These are phyloP conservation scores for Warburgia ugandensis DNA, from an alignment of 164 flowering plant genomes.

Conservation along the genomic window DNA sequence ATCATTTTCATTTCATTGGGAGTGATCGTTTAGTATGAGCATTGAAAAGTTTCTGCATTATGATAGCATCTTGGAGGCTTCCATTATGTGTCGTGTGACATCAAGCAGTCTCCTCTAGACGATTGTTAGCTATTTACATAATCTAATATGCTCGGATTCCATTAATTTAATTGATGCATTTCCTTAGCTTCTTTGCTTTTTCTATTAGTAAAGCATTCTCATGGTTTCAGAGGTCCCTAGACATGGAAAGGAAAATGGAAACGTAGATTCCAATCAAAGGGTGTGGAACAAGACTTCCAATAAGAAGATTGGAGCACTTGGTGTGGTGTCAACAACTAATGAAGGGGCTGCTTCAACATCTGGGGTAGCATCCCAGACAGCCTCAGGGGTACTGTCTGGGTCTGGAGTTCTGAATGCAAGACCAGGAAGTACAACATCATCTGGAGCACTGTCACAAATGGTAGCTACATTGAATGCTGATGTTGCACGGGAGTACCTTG, in stretches of 20 bases:
- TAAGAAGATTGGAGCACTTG: conserved; percentile 43
- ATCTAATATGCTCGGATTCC: no score
- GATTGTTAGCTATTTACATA: no score
- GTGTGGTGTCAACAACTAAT: conserved; percentile 15
- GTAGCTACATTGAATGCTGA: conserved; percentile 87
- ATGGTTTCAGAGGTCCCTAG: conserved; percentile 83
- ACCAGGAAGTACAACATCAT: conserved; percentile 93
- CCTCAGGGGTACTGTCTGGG: conserved; percentile 94
- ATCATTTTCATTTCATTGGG: no score
- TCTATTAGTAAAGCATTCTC: no score
- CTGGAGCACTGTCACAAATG: conserved; percentile 90
- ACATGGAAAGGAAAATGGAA: conserved; percentile 79
- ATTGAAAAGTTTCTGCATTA: no score
- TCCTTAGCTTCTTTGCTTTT: no score
- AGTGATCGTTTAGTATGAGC: no score
- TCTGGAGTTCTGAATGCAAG: conserved; percentile 97
- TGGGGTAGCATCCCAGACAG: conserved; percentile 81
- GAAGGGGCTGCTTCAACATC: conserved; percentile 71
- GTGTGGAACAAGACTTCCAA: conserved; percentile 32
- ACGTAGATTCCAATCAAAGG: conserved; percentile 55
- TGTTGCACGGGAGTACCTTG: conserved; percentile 89
- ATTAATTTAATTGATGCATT: no score
- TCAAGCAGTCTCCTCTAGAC: no score
- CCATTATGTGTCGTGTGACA: no score
- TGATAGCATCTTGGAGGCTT: no score